phyloP scores from a whole-genome alignment of 208 protist genomes.

The Trypanosoma boissoni region DNA sequence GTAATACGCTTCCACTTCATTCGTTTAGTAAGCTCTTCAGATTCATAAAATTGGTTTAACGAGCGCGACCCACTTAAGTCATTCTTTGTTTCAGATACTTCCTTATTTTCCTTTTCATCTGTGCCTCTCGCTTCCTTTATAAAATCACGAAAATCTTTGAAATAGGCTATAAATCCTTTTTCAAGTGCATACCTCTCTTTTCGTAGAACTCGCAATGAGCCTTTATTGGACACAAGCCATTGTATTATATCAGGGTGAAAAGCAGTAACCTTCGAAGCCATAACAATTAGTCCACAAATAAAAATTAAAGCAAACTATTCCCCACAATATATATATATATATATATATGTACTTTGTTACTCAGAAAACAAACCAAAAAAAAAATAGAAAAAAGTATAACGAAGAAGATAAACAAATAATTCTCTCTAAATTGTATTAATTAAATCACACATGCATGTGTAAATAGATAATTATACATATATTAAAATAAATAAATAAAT shows the following conservation, averaged over 20 bases:
- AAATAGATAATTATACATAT: neutral
- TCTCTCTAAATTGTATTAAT: no score
- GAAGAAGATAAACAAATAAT: no score
- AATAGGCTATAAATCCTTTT: constrained; percentile 78
- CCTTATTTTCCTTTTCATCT: constrained; percentile 16
- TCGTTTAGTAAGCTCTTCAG: constrained; percentile 81
- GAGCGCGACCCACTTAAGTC: constrained; percentile 26
- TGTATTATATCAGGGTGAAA: constrained; percentile 79
- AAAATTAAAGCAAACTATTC: no score
- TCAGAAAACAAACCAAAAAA: no score
- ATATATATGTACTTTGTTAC: no score
- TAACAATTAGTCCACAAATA: neutral
- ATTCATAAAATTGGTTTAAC: constrained; percentile 88
- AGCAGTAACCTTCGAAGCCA: constrained; percentile 2
- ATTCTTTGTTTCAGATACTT: constrained; percentile 13
- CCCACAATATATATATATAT: no score
- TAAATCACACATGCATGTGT: no score
- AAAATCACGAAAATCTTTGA: constrained; percentile 46
- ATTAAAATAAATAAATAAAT: constrained; percentile 15
- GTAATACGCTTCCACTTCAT: constrained; percentile 94
- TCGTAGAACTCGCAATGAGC: constrained; percentile 30
- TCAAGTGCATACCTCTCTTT: constrained; percentile 64
- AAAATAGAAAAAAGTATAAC: constrained; percentile 9
- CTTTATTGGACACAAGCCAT: constrained; percentile 47
- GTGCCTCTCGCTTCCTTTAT: constrained; percentile 24